Conservation (phyloP, 1,284 basidiomycete species). For the Inonotus obliquus region DNA sequence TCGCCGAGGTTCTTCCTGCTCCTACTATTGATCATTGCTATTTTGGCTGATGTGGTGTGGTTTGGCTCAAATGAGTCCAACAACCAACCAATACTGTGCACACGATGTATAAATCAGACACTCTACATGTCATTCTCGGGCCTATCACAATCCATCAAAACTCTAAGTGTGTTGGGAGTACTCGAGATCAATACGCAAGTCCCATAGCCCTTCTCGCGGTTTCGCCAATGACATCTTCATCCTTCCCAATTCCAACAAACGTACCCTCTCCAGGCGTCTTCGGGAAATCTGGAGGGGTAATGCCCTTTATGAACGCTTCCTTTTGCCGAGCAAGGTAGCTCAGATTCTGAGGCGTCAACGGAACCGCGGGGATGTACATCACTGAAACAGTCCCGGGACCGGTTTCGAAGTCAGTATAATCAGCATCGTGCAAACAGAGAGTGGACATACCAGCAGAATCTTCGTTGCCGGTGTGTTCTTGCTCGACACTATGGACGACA, state of each 20-base stretch:
- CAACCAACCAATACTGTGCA: no score
- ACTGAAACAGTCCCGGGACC: constrained; percentile 32
- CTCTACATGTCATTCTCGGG: no score
- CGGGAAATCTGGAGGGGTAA: constrained; percentile 73
- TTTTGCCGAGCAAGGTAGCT: constrained; percentile 62
- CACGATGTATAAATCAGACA: no score
- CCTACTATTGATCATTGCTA: no score
- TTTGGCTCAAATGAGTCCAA: no score
- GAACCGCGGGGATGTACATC: constrained; percentile 82
- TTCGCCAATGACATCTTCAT: constrained; percentile 42
- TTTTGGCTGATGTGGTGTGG: no score
- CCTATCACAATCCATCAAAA: no score
- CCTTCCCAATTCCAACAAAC: constrained; percentile 47
- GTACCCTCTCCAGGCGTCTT: constrained; percentile 48
- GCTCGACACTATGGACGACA: constrained; percentile 77
- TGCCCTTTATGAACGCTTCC: constrained; percentile 52
- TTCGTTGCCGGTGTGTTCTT: constrained; percentile 58
- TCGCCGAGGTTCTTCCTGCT: not conserved
- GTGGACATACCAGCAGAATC: constrained; percentile 61
- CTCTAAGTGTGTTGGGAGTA: no score
- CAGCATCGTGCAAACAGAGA: no score
- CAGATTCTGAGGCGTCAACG: constrained; percentile 60
- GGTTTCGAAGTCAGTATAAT: not conserved
- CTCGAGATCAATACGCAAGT: no score
- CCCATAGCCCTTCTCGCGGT: constrained; percentile 55